These are phyloP conservation scores for Ambrosiella cleistominuta DNA, from an alignment of 2,329 filamentous ascomycete species.

Conservation along the genomic window DNA sequence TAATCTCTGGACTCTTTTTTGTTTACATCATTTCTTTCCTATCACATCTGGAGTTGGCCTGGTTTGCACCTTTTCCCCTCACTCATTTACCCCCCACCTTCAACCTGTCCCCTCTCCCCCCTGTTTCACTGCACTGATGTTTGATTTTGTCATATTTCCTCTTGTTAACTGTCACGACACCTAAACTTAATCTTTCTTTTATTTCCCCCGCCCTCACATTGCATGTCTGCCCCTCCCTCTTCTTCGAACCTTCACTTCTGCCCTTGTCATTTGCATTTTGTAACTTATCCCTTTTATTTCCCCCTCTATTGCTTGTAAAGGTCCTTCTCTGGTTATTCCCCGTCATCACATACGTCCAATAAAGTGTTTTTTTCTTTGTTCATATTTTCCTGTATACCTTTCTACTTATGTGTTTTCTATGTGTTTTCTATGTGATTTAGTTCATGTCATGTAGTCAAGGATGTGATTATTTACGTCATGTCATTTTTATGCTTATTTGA, in stretches of 20 bases:
- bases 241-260: not conserved
- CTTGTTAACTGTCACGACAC: not conserved
- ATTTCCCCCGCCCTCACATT: not conserved
- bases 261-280: constrained; percentile 5
- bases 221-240: not conserved
- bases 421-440: not conserved
- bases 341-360: not conserved
- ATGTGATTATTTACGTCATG: too few relatives aligned
- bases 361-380: not conserved
- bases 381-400: not conserved
- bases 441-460: too few relatives aligned
- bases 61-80: not conserved
- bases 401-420: not conserved
- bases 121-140: not conserved
- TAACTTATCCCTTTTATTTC: constrained; percentile 1
- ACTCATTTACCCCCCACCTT: not conserved
- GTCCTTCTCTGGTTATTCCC: not conserved
- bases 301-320: not conserved
- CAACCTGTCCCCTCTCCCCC: not conserved
- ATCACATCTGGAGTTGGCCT: not conserved
- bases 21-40: not conserved
- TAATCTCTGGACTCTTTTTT: not conserved
- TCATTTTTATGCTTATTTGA: too few relatives aligned
- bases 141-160: not conserved
- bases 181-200: not conserved